phyloP scores from a whole-genome alignment of 805 yeast species.

The Kluyveromyces siamensis region DNA sequence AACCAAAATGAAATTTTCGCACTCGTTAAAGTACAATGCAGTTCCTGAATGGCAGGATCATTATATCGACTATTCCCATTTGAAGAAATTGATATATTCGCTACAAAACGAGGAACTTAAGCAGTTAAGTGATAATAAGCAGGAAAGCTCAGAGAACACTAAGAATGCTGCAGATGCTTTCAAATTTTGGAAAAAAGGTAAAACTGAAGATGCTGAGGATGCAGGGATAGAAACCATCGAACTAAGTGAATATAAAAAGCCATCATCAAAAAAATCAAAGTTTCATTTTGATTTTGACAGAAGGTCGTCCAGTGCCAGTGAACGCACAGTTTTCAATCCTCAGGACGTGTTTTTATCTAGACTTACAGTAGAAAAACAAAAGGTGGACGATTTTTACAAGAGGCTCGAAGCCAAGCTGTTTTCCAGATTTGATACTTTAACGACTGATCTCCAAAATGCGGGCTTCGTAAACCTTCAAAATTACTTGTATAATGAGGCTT shows the following conservation, averaged over 20 bases:
- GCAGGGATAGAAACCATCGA: constrained; percentile 7
- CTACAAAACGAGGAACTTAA: constrained; percentile 36
- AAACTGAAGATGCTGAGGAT: constrained; percentile 2
- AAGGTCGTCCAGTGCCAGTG: constrained; percentile 18
- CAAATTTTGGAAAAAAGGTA: constrained; percentile 9
- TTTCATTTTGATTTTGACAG: constrained; percentile 7
- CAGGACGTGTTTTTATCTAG: constrained; percentile 38
- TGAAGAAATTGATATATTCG: constrained; percentile 49
- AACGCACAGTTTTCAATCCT: constrained; percentile 27
- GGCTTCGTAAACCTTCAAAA: constrained; percentile 8
- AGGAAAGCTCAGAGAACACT: constrained; percentile 1
- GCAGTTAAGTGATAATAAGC: constrained; percentile 4
- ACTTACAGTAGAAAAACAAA: constrained; percentile 39
- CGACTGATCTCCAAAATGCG: constrained; percentile 38
- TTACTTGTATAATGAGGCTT: background rate
- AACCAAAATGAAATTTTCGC: constrained; percentile 54
- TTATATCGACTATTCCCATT: constrained; percentile 58
- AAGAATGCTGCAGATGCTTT: constrained; percentile 6
- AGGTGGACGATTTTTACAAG: constrained; percentile 45
- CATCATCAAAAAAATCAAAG: constrained; percentile 1
- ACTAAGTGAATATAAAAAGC: constrained; percentile 5
- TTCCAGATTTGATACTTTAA: constrained; percentile 36
- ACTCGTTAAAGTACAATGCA: constrained; percentile 53
- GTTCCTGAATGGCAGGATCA: constrained; percentile 87
- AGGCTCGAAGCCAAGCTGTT: constrained; percentile 39